Conservation (phyloP, 2,329 filamentous ascomycete species). For the Magnaporthiopsis rhizophila region DNA sequence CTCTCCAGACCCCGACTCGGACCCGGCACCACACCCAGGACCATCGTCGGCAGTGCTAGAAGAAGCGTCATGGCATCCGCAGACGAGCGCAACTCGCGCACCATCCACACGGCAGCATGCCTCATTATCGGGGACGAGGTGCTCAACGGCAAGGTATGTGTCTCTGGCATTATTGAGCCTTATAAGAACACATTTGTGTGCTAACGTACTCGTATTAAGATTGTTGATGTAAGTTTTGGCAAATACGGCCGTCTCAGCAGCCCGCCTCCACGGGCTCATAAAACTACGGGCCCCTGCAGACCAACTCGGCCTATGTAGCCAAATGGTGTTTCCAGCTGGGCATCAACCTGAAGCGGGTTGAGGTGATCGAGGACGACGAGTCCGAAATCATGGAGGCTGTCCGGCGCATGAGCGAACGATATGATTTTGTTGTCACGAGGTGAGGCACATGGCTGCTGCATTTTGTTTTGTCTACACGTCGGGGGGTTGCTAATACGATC, state of each 20-base stretch:
- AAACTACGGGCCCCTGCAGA: slow-evolving; percentile 34
- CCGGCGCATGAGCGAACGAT: slow-evolving; percentile 75
- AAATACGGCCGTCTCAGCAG: no score
- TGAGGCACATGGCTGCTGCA: slow-evolving; percentile 16
- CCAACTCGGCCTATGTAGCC: slow-evolving; percentile 56
- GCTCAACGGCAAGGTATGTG: slow-evolving; percentile 79
- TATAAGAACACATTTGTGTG: background rate
- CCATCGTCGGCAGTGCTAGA: slow-evolving; percentile 17
- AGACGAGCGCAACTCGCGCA: slow-evolving; percentile 50
- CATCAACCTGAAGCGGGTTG: slow-evolving; percentile 70
- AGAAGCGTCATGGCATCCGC: slow-evolving; percentile 38
- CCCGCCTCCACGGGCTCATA: no score
- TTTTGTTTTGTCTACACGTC: no score
- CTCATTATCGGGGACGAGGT: slow-evolving; percentile 98
- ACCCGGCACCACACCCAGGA: slow-evolving; percentile 9
- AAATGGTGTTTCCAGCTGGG: slow-evolving; percentile 57
- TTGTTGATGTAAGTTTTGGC: slow-evolving; percentile 9
- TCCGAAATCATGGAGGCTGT: slow-evolving; percentile 83
- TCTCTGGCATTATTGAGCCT: background rate
- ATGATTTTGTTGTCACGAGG: slow-evolving; percentile 92
- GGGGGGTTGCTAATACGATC: slow-evolving; percentile 9
- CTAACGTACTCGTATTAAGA: slow-evolving; percentile 1
- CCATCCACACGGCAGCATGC: slow-evolving; percentile 83
- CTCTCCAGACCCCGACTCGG: slow-evolving; percentile 32
- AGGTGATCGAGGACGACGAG: slow-evolving; percentile 92